phyloP scores from a whole-genome alignment of 2,329 filamentous ascomycete genomes.

The Massarina eburnea region DNA sequence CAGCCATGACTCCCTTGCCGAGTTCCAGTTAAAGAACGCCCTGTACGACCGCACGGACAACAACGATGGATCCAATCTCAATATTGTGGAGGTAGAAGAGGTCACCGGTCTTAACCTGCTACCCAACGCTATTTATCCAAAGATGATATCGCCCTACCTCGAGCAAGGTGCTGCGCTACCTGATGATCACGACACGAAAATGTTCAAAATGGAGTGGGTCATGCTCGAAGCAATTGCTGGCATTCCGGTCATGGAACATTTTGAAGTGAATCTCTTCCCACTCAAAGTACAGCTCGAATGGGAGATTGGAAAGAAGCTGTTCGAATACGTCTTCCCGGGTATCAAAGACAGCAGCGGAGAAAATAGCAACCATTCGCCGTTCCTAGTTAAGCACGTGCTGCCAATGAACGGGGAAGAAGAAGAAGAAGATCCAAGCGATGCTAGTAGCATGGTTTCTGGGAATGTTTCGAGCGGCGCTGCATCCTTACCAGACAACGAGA shows the following conservation, averaged over 20 bases:
- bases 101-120: slow-evolving; percentile 89
- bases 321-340: slow-evolving; percentile 96
- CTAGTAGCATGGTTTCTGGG: slow-evolving; percentile 31
- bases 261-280: slow-evolving; percentile 91
- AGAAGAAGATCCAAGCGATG: slow-evolving; percentile 51
- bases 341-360: slow-evolving; percentile 58
- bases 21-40: slow-evolving; percentile 88
- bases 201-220: slow-evolving; percentile 94
- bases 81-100: slow-evolving; percentile 83
- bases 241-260: slow-evolving; percentile 95
- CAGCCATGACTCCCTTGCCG: slow-evolving; percentile 81
- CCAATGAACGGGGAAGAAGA: slow-evolving; percentile 44
- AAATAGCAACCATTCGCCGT: slow-evolving; percentile 63
- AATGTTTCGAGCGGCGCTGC: slow-evolving; percentile 18
- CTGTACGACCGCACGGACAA: slow-evolving; percentile 96
- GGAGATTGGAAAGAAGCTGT: slow-evolving; percentile 87
- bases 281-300: slow-evolving; percentile 92
- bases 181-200: slow-evolving; percentile 68
- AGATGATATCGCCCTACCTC: slow-evolving; percentile 90
- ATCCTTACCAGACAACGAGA: slow-evolving; percentile 39
- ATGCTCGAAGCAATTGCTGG: slow-evolving; percentile 98
- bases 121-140: slow-evolving; percentile 87
- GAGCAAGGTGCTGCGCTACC: slow-evolving; percentile 60
- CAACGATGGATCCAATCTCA: slow-evolving; percentile 93
- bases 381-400: slow-evolving; percentile 57